Conservation (phyloP, 176 grass and related monocot species). For the Puya raimondii region DNA sequence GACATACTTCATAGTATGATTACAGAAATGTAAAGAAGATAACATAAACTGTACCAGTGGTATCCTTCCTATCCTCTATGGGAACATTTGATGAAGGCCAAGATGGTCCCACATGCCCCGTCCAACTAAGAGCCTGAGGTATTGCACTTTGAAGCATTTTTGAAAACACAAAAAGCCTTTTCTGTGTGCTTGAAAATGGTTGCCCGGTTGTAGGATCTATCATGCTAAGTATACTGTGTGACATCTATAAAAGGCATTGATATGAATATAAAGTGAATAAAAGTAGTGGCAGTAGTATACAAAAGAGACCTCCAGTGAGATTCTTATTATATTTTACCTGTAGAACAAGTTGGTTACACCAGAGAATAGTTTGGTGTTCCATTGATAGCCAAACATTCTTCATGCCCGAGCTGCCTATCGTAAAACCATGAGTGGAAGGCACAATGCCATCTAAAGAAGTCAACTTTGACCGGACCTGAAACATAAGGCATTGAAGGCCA, state of each 20-base stretch:
- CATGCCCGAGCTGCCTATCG: slow-evolving; percentile 81
- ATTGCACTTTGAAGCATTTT: slow-evolving; percentile 88
- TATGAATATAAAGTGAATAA: slow-evolving; percentile 13
- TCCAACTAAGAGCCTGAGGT: slow-evolving; percentile 57
- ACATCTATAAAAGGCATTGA: slow-evolving; percentile 47
- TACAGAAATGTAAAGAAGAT: slow-evolving; percentile 1
- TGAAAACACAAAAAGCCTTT: slow-evolving; percentile 64
- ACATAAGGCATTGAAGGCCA: slow-evolving; percentile 5
- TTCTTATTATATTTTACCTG: slow-evolving; percentile 34
- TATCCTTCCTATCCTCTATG: slow-evolving; percentile 17
- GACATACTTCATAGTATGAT: too few species aligned
- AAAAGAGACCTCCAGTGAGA: neutral
- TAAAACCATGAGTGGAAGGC: slow-evolving; percentile 83
- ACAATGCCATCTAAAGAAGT: slow-evolving; percentile 72
- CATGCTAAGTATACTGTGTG: slow-evolving; percentile 79
- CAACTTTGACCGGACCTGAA: slow-evolving; percentile 79
- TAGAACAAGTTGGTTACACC: slow-evolving; percentile 97
- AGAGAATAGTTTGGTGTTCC: slow-evolving; percentile 92
- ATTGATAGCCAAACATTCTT: slow-evolving; percentile 98
- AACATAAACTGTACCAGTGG: slow-evolving; percentile 35
- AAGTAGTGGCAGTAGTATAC: neutral
- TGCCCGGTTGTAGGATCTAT: slow-evolving; percentile 51
- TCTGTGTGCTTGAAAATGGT: slow-evolving; percentile 54
- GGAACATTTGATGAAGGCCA: slow-evolving; percentile 17
- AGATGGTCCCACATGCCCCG: slow-evolving; percentile 26